These are phyloP conservation scores for Poa pratensis DNA, from an alignment of 176 grass and related monocot genomes.

Conservation along the genomic window DNA sequence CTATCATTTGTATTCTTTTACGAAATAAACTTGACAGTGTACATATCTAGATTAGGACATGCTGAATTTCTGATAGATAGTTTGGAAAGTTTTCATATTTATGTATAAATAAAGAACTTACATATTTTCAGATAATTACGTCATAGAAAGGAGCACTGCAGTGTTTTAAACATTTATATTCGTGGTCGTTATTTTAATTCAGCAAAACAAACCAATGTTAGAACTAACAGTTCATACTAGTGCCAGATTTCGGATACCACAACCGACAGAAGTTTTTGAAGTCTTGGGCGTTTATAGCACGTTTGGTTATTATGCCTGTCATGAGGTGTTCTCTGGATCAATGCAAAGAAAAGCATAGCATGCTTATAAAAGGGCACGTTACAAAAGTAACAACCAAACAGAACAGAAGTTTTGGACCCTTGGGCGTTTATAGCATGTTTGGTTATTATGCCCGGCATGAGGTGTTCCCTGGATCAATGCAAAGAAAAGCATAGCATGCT, in stretches of 20 bases:
- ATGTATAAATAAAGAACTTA: constrained; percentile 1
- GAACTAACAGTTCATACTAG: neutral
- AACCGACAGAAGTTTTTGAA: neutral
- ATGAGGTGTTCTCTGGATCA: neutral
- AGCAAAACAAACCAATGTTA: neutral
- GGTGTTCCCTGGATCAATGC: neutral
- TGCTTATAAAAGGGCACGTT: too few species aligned
- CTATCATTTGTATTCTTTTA: neutral
- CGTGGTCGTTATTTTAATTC: neutral
- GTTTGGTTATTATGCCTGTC: neutral
- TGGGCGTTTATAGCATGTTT: neutral
- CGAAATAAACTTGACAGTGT: neutral
- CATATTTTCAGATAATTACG: neutral
- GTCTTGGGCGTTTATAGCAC: neutral
- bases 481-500: neutral
- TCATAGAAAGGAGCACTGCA: neutral
- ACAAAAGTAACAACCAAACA: constrained; percentile 9
- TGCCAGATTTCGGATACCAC: neutral
- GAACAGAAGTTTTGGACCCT: neutral
- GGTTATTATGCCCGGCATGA: neutral
- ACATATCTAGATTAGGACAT: neutral
- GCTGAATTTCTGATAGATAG: neutral
- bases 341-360: neutral
- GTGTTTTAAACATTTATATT: neutral
- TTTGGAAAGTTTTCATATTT: neutral